Evolutionary conservation across 2,329 filamentous ascomycete genomes (phyloP).

Genomic region (Achaetomium macrosporum): DNA sequence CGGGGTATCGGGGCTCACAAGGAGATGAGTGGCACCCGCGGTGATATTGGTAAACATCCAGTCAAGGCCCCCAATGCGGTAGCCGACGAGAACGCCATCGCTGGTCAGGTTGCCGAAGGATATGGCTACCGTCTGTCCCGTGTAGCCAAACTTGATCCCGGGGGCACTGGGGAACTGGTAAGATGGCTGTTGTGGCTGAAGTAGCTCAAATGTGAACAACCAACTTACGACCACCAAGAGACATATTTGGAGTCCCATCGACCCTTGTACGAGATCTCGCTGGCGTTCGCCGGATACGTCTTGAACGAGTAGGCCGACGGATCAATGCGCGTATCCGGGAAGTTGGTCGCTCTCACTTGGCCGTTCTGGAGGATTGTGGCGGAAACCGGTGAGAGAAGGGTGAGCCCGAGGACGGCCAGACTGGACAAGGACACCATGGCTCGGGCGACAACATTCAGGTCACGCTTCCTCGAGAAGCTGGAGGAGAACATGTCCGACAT

Average conservation of each 20-base stretch:
- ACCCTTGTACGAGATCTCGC: constrained; percentile 56
- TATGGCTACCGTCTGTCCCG: constrained; percentile 46
- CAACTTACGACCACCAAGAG: constrained; percentile 54
- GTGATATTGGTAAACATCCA: constrained; percentile 59
- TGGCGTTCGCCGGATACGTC: constrained; percentile 45
- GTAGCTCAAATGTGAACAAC: not conserved
- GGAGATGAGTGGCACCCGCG: constrained; percentile 48
- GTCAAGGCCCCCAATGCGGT: constrained; percentile 52
- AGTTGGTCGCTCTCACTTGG: constrained; percentile 37
- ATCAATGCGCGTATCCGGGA: constrained; percentile 36
- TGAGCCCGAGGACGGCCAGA: constrained; percentile 20
- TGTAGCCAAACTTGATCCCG: constrained; percentile 51
- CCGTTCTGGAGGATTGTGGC: constrained; percentile 37
- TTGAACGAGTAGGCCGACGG: constrained; percentile 30
- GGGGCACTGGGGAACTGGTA: constrained; percentile 34
- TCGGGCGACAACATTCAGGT: not conserved
- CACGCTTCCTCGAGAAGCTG: not conserved
- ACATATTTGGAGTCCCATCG: constrained; percentile 56
- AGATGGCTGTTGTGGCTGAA: constrained; percentile 5
- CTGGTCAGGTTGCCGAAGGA: constrained; percentile 48
- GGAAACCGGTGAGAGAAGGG: constrained; percentile 19
- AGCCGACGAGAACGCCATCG: constrained; percentile 47
- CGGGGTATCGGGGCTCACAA: constrained; percentile 42
- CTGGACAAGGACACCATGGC: constrained; percentile 16
- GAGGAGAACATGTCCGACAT: no score